phyloP scores from a whole-genome alignment of 169 alveolate species.

The Plasmodium berghei region DNA sequence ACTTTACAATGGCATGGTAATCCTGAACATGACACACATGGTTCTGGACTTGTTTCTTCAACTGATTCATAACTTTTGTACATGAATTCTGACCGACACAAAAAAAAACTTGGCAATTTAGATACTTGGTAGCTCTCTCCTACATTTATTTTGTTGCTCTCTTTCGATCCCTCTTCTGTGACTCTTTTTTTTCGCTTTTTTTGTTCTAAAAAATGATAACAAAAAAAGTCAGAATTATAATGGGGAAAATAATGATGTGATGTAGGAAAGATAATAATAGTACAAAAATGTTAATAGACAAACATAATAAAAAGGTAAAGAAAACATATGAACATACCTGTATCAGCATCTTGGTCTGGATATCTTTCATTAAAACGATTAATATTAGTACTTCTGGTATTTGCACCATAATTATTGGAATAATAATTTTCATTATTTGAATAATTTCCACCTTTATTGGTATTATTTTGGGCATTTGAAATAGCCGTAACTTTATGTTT shows the following conservation, averaged over 20 bases:
- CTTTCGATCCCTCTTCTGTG: slow-evolving; percentile 86
- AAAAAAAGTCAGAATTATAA: slow-evolving; percentile 1
- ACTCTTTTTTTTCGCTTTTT: slow-evolving; percentile 84
- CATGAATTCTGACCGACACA: slow-evolving; percentile 74
- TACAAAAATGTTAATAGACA: not conserved
- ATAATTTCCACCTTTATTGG: slow-evolving; percentile 1
- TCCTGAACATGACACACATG: slow-evolving; percentile 62
- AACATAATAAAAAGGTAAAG: not conserved
- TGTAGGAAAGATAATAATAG: not conserved
- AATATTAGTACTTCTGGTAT: not conserved
- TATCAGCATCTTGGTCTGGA: slow-evolving; percentile 1
- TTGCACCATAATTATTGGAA: slow-evolving; percentile 3
- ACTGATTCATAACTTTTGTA: slow-evolving; percentile 49
- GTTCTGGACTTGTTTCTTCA: slow-evolving; percentile 39
- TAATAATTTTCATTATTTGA: slow-evolving; percentile 16
- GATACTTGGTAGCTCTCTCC: slow-evolving; percentile 90
- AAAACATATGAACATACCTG: slow-evolving; percentile 12
- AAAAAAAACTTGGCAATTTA: slow-evolving; percentile 87
- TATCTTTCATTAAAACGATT: slow-evolving; percentile 8
- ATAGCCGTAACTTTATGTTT: slow-evolving; percentile 13
- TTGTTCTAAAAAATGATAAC: slow-evolving; percentile 1
- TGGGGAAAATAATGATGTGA: not conserved
- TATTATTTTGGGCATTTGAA: not conserved
- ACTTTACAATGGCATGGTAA: slow-evolving; percentile 58
- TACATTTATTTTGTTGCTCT: slow-evolving; percentile 84